Percentiles rank a stretch among this genome's conserved stretches.
Evolutionary conservation across 2,329 filamentous ascomycete genomes (phyloP).

Genomic region (Penicillium fuscoglaucum): DNA sequence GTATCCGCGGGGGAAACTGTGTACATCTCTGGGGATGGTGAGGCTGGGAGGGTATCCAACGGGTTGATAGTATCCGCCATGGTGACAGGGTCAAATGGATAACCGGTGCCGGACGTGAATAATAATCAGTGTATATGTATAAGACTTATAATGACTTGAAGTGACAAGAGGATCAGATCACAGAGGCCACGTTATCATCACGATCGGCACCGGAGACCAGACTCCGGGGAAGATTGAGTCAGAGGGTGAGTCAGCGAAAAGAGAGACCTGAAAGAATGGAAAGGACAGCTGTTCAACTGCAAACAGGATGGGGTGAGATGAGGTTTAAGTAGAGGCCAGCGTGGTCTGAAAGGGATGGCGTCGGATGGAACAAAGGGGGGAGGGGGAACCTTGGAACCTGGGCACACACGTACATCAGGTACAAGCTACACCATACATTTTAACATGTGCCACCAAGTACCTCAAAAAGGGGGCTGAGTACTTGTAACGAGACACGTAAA

Average conservation of each 20-base stretch:
- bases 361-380: constrained; percentile 6
- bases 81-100: constrained; percentile 14
- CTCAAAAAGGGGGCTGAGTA: constrained; percentile 2
- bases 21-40: constrained; percentile 36
- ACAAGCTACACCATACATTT: constrained; percentile 4
- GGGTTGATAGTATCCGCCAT: constrained; percentile 39
- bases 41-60: constrained; percentile 34
- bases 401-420: background rate
- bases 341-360: constrained; percentile 33
- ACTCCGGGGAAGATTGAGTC: constrained; percentile 23
- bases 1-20: constrained; percentile 46
- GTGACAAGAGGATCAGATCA: constrained; percentile 8
- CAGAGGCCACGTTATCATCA: constrained; percentile 42
- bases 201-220: constrained; percentile 29
- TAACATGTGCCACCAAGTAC: constrained; percentile 3
- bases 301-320: constrained; percentile 12
- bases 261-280: constrained; percentile 15
- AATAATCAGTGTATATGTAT: constrained; percentile 3
- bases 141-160: constrained; percentile 9
- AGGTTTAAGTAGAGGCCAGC: constrained; percentile 45
- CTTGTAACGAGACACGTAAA: constrained; percentile 7
- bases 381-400: background rate
- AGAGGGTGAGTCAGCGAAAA: constrained; percentile 19
- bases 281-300: constrained; percentile 40
- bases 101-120: constrained; percentile 21